These are phyloP conservation scores for Reutealis trisperma DNA, from an alignment of 345 rosid species.

Conservation along the genomic window DNA sequence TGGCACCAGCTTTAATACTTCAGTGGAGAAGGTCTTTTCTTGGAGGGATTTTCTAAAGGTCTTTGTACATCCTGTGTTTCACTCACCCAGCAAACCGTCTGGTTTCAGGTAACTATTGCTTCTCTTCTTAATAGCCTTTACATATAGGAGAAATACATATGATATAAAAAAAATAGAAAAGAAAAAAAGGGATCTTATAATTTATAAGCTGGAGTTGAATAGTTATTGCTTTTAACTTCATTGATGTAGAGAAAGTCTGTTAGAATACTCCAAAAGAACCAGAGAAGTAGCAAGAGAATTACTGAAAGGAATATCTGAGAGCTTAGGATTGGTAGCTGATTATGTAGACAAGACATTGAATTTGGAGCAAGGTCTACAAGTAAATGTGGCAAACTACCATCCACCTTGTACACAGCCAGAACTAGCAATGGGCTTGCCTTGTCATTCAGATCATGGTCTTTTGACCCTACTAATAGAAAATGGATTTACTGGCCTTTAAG, in stretches of 20 bases:
- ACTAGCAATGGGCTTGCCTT: slow-evolving; percentile 55
- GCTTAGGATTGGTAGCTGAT: slow-evolving; percentile 42
- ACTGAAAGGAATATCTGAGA: slow-evolving; percentile 49
- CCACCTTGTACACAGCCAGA: slow-evolving; percentile 64
- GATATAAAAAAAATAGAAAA: too few species aligned
- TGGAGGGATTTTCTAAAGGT: slow-evolving; percentile 64
- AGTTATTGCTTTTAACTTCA: background rate
- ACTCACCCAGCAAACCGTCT: slow-evolving; percentile 45
- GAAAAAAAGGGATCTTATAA: too few species aligned
- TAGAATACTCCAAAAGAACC: slow-evolving; percentile 34
- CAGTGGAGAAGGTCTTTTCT: slow-evolving; percentile 40
- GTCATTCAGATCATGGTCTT: slow-evolving; percentile 65
- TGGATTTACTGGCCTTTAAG: slow-evolving; percentile 47
- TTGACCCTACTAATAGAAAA: slow-evolving; percentile 47
- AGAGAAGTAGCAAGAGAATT: slow-evolving; percentile 37
- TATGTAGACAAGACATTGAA: slow-evolving; percentile 34
- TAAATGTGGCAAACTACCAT: slow-evolving; percentile 40
- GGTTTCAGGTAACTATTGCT: slow-evolving; percentile 38
- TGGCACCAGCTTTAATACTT: slow-evolving; percentile 58
- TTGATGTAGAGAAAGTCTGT: slow-evolving; percentile 34
- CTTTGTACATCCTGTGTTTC: slow-evolving; percentile 43
- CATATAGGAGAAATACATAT: background rate
- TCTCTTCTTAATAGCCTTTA: background rate
- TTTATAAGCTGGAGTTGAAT: too few species aligned
- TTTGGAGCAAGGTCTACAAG: slow-evolving; percentile 35